Conservation (phyloP, 2,329 filamentous ascomycete species). For the Arthrinium puccinioides region DNA sequence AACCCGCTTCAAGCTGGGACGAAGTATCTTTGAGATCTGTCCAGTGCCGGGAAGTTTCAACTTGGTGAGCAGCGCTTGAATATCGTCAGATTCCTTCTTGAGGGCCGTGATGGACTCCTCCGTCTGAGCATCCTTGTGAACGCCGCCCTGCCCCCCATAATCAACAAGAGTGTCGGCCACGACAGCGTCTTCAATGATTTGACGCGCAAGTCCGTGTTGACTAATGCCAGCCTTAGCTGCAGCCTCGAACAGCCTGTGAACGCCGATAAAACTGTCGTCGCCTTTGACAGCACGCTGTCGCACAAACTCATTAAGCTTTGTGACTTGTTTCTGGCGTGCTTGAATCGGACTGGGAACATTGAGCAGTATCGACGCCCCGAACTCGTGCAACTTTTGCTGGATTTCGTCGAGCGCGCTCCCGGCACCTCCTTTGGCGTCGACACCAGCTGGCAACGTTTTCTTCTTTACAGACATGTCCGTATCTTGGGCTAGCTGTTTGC, state of each 20-base stretch:
- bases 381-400: conserved; percentile 13
- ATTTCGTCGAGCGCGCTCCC: no score
- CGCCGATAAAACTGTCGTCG: conserved; percentile 13
- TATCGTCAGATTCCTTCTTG: conserved; percentile 13
- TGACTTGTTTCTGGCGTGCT: conserved; percentile 6
- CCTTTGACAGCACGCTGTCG: conserved; percentile 17
- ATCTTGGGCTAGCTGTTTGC: no score
- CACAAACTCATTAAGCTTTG: conserved; percentile 16
- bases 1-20: not conserved
- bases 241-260: conserved; percentile 19
- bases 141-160: conserved; percentile 7
- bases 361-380: conserved; percentile 4
- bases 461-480: no score
- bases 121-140: conserved; percentile 18
- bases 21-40: conserved; percentile 1
- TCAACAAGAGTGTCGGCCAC: conserved; percentile 15
- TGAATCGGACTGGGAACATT: conserved; percentile 4
- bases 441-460: no score
- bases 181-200: conserved; percentile 17
- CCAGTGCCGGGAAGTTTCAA: conserved; percentile 1
- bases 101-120: conserved; percentile 20
- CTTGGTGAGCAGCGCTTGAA: conserved; percentile 4
- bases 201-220: conserved; percentile 14
- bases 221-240: conserved; percentile 14
- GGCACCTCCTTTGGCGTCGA: no score